Base-by-base conservation (phyloP, 345 rosid species). In the Hypericum perforatum region DNA sequence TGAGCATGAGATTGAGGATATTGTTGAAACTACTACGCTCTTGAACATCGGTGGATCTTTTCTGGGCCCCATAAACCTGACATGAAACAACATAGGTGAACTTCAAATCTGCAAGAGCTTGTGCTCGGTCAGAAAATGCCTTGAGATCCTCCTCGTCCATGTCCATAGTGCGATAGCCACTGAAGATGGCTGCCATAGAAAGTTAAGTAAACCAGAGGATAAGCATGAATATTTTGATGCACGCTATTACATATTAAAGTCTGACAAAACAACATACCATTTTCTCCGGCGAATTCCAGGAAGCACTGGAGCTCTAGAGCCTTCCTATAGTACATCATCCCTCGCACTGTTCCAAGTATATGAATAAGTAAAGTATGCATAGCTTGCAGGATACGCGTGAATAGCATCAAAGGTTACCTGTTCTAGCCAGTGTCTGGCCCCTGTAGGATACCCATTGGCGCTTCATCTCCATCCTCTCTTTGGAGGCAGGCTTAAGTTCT, bases 41-140 rank as follows among this genome's bases (percentile, higher is more conserved):
- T 37, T 43, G 67, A 37, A 0, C 0, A 40, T 89, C 87, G 58
- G 63, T 46, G 6, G 95, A 77, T 70, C 78, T 82, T 74, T 89
- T 92, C 64, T 84, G 97, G 70, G 65, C 63, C 29, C 98, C 98
- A 74, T 84, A 84, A 41, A 88, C 22, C 65, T 92, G 98, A 80
- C 98, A 92, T 22, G 98, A 92, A 68, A 92, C 98, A 53, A 92
- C 95, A 65, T 88, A 92, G 39, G 95, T 88, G 74, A 88, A 89
- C 79, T 92, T 92, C 71, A 92, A 41, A 76, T 85, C 79, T 11
- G 85, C 94, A 55, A 85, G 75, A 67, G 98, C 97, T 56, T 71
- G 74, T 37, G 81, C 79, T 7, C 45, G 59, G 43, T 77, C 82
- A 9, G 0, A 1, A 37, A 50, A 68, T 48, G 22, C 59, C 63